phyloP scores from a whole-genome alignment of 1,284 basidiomycete species.

The Ganoderma lucidum region DNA sequence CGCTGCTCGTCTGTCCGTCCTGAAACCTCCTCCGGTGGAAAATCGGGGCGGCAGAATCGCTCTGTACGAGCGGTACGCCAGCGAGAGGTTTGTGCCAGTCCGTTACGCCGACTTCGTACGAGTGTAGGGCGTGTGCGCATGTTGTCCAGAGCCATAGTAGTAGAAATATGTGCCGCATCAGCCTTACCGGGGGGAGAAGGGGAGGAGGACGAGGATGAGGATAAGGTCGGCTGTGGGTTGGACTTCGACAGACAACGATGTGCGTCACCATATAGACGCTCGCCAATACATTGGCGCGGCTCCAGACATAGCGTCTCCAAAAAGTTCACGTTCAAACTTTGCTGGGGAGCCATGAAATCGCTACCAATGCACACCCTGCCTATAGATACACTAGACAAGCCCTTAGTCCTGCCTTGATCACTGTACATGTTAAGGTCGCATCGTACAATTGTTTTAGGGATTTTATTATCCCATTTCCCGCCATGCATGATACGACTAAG shows the following conservation, averaged over 20 bases:
- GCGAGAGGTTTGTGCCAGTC: slow-evolving; percentile 87
- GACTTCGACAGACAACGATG: background rate
- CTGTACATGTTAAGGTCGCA: no score
- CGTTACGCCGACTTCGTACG: slow-evolving; percentile 81
- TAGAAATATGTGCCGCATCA: slow-evolving; percentile 30
- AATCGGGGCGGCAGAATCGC: slow-evolving; percentile 58
- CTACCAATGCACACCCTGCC: no score
- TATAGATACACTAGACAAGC: no score
- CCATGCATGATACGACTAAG: no score
- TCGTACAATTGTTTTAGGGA: no score
- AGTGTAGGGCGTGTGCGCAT: slow-evolving; percentile 51
- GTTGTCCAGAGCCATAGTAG: slow-evolving; percentile 18
- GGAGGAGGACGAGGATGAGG: slow-evolving; percentile 4
- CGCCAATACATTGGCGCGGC: background rate
- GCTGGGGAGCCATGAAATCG: no score
- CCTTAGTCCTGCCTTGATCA: no score
- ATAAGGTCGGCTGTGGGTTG: background rate
- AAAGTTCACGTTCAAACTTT: no score
- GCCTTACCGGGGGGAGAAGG: slow-evolving; percentile 3
- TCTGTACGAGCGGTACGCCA: slow-evolving; percentile 69
- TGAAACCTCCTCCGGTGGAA: slow-evolving; percentile 53
- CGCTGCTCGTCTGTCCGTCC: slow-evolving; percentile 49
- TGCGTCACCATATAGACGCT: no score
- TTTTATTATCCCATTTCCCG: no score
- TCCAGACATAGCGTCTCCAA: background rate